phyloP scores from a whole-genome alignment of 2,329 filamentous ascomycete genomes.

The Aspergillus novofumigatus region DNA sequence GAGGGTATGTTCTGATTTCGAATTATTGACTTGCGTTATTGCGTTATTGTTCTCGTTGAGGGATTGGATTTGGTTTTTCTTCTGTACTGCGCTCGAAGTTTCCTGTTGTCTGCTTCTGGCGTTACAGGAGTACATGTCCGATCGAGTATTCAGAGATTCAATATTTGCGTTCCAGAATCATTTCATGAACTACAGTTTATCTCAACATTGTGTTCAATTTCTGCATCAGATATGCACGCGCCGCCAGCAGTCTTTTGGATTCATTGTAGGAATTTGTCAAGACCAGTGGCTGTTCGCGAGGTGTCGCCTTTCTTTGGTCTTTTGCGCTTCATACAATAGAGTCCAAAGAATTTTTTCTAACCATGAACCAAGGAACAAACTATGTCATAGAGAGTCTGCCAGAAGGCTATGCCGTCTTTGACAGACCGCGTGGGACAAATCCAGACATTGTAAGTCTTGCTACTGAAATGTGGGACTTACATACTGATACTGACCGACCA shows the following conservation, averaged over 20 bases:
- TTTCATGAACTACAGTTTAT: not conserved
- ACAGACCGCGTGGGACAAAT: constrained; percentile 43
- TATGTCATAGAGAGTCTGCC: constrained; percentile 54
- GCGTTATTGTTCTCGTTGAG: not conserved
- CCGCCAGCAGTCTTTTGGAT: not conserved
- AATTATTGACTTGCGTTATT: not conserved
- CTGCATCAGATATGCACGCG: not conserved
- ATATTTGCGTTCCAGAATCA: not conserved
- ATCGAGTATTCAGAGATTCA: not conserved
- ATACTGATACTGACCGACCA: constrained; percentile 1
- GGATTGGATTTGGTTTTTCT: not conserved
- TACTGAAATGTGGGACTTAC: not conserved
- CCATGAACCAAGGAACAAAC: constrained; percentile 29
- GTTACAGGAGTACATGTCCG: not conserved
- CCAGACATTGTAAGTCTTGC: constrained; percentile 27
- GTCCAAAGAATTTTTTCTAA: not conserved
- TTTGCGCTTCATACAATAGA: not conserved
- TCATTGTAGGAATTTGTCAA: not conserved
- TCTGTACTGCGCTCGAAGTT: not conserved
- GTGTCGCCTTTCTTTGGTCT: not conserved
- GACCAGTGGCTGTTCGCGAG: not conserved
- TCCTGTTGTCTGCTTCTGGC: not conserved
- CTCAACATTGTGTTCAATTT: not conserved
- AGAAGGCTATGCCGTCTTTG: constrained; percentile 50
- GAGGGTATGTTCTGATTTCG: constrained; percentile 26